Base-by-base conservation (phyloP, 2,329 filamentous ascomycete species). In the Aspergillus aculeatinus region DNA sequence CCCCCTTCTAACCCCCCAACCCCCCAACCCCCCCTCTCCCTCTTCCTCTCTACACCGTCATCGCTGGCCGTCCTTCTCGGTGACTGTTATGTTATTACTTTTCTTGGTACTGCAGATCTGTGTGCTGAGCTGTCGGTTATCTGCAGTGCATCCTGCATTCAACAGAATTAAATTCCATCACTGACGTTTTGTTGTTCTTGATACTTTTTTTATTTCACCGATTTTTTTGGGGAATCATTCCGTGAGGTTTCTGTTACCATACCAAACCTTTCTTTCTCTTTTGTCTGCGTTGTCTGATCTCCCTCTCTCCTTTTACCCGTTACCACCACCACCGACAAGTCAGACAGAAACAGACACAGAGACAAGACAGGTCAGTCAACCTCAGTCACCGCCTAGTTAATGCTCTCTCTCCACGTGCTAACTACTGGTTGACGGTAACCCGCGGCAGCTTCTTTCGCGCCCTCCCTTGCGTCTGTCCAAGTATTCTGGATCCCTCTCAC, bases 71-170 rank as follows among this genome's bases (percentile, higher is more conserved):
- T 29, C 27, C 27, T 53, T 57, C 49, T 54, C 50, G 57, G 9
- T 51, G 29, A 51, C 33, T 52, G 51, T 58, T 54, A 27, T 61
- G 44, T 51, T 47, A 55, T 29, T 59, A 57, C 44, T 49, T 52
- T 59, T 59, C 59, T 59, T 47, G 51, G 52, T 33, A 51, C 31
- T 60, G 63, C 62, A 63, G 62, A 62, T 63, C 60, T 58, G 63
- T 66, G 64, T 67, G 65, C 57, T 65, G 65, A 67, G 62, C 63
- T 64, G 62, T 66, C 61, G 64, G 65, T 58, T 65, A 56, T 62
- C 63, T 65, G 63, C 64, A 66, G 62, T 53, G 39, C 27, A 33
- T 59, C 49, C 60, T 64, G 58, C 61, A 63, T 58, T 53, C 55
- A 44, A 42, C 16, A 39, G 48, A 59, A 55, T 48, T 16, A 31